A percentile compares a stretch with the other conserved stretches of the same genome.
phyloP scores from a whole-genome alignment of 1,139 yeast genomes.

The Zygotorulaspora mrakii region DNA sequence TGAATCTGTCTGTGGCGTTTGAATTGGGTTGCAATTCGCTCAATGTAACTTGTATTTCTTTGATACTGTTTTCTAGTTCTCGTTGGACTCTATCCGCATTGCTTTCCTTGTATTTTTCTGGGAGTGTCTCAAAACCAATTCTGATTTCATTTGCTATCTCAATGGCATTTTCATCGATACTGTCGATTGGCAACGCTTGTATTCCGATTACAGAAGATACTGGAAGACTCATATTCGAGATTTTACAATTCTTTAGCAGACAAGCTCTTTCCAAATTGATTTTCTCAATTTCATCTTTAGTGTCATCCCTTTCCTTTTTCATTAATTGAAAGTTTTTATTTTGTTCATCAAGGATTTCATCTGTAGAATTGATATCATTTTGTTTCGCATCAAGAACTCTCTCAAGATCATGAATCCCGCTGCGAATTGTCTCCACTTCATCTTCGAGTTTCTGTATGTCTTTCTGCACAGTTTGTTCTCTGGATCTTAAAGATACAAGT shows the following conservation, averaged over 20 bases:
- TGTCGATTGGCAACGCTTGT: conserved; percentile 47
- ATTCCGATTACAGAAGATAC: conserved; percentile 51
- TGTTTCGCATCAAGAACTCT: conserved; percentile 29
- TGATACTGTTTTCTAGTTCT: conserved; percentile 46
- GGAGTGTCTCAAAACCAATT: conserved; percentile 55
- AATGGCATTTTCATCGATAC: conserved; percentile 41
- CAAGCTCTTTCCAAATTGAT: conserved; percentile 56
- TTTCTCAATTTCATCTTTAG: conserved; percentile 55
- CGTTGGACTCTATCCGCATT: conserved; percentile 37
- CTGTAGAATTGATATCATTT: conserved; percentile 29
- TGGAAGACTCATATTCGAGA: conserved; percentile 68
- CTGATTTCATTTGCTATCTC: conserved; percentile 47
- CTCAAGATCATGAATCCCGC: conserved; percentile 25
- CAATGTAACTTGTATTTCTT: conserved; percentile 53
- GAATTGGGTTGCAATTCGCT: conserved; percentile 71
- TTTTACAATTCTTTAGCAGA: conserved; percentile 67
- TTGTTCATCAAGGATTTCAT: conserved; percentile 32
- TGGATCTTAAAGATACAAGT: conserved; percentile 29
- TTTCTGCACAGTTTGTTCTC: conserved; percentile 19
- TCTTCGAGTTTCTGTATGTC: conserved; percentile 19
- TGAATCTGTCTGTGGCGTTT: conserved; percentile 73
- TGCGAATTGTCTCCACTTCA: conserved; percentile 28
- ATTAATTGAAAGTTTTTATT: conserved; percentile 41
- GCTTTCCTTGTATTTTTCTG: conserved; percentile 41
- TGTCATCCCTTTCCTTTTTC: conserved; percentile 39